Conservation (phyloP, 2,329 filamentous ascomycete genomes). For the Alternaria sp. region DNA sequence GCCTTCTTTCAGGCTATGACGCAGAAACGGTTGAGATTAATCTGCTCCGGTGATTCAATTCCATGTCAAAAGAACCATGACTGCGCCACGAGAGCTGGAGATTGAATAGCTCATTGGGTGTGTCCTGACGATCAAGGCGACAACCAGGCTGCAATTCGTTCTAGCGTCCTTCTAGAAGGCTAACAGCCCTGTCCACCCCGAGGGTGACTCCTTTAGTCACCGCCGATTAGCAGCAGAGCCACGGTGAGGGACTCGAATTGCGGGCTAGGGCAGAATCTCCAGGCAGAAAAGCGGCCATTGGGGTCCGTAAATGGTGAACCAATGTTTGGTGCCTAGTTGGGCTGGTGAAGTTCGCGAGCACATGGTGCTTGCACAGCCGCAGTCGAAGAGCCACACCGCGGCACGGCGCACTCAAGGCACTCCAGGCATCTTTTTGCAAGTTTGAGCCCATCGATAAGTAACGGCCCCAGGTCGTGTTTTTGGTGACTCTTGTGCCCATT, state of each 20-base stretch:
- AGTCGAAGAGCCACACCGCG: conserved; percentile 27
- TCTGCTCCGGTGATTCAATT: conserved; percentile 28
- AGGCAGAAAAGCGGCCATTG: conserved; percentile 37
- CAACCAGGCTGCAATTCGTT: conserved; percentile 38
- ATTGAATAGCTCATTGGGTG: conserved; percentile 30
- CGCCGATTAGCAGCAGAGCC: conserved; percentile 38
- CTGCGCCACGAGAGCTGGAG: conserved; percentile 38
- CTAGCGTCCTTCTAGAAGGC: conserved; percentile 39
- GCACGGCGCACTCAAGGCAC: conserved; percentile 43
- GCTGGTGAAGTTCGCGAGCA: conserved; percentile 29
- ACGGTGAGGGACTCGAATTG: conserved; percentile 29
- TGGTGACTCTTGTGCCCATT: conserved; percentile 30
- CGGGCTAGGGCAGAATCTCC: conserved; percentile 33
- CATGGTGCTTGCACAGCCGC: conserved; percentile 37
- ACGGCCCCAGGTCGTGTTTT: conserved; percentile 26
- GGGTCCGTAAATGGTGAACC: conserved; percentile 31
- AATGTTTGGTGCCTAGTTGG: conserved; percentile 43
- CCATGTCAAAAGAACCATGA: conserved; percentile 20
- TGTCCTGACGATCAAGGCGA: conserved; percentile 36
- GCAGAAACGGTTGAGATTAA: conserved; percentile 26
- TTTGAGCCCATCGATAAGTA: conserved; percentile 39
- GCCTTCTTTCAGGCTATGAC: conserved; percentile 47
- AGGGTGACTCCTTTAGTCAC: conserved; percentile 43
- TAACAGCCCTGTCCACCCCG: conserved; percentile 21
- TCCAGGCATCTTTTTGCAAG: conserved; percentile 17